phyloP scores from a whole-genome alignment of 2,329 filamentous ascomycete genomes.

The Colletotrichum graminicola region DNA sequence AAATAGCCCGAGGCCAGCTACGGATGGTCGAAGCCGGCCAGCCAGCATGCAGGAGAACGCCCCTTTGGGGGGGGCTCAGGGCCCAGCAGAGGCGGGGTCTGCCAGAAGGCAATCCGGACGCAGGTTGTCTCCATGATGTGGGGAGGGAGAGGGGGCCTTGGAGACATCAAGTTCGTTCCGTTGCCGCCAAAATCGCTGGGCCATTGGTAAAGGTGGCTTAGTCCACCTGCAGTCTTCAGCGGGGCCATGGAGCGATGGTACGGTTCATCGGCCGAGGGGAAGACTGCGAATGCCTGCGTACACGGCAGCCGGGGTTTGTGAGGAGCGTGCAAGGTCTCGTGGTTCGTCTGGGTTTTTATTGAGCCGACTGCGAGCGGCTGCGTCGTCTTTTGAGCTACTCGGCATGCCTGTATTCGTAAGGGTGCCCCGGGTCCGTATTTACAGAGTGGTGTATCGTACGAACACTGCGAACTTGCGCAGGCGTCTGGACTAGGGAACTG shows the following conservation, averaged over 20 bases:
- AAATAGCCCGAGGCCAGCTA: slow-evolving; percentile 7
- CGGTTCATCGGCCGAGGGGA: slow-evolving; percentile 15
- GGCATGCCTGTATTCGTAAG: background rate
- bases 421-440: background rate
- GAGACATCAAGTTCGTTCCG: slow-evolving; percentile 31
- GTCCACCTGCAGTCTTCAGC: slow-evolving; percentile 34
- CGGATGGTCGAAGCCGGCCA: slow-evolving; percentile 20
- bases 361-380: slow-evolving; percentile 25
- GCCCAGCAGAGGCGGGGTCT: slow-evolving; percentile 37
- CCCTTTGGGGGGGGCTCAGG: slow-evolving; percentile 22
- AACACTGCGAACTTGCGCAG: slow-evolving; percentile 9
- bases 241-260: slow-evolving; percentile 14
- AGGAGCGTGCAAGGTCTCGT: slow-evolving; percentile 18
- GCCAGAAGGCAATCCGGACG: slow-evolving; percentile 40
- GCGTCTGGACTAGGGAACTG: slow-evolving; percentile 23
- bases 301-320: slow-evolving; percentile 9
- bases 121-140: slow-evolving; percentile 39
- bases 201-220: slow-evolving; percentile 35
- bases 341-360: slow-evolving; percentile 31
- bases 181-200: slow-evolving; percentile 1
- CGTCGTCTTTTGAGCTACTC: background rate
- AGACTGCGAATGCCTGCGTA: background rate
- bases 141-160: slow-evolving; percentile 34
- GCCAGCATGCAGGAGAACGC: slow-evolving; percentile 26
- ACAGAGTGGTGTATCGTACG: background rate